Evolutionary conservation across 495 filamentous ascomycete species (phyloP), one percentile per base, ranked within the genome.

Genomic region (Aspergillus funiculosus): DNA sequence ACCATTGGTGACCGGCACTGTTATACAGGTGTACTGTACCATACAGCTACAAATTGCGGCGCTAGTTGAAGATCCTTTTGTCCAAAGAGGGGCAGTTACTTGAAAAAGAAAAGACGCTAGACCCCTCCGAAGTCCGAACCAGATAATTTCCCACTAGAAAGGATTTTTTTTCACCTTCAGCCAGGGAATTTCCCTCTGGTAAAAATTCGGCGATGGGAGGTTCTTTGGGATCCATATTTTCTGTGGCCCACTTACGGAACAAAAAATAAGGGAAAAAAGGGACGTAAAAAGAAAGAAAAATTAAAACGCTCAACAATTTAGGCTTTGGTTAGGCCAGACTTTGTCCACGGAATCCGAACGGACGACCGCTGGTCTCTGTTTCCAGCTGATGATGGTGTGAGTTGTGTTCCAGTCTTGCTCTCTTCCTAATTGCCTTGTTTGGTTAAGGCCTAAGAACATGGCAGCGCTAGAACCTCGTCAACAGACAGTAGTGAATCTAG

Each of bases 51-150:
- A 21, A 22, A 21, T 40, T 41, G 27, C 24, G 10, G 39, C 56
- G 42, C 54, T 62, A 63, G 52, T 57, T 52, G 62, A 47, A 59
- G 62, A 66, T 66, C 64, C 46, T 60, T 50, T 55, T 41, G 44
- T 57, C 50, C 50, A 61, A 51, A 39, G 59, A 59, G 43, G 42
- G 49, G 38, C 49, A 42, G 17, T 21, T 5, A 17, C 24, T 22
- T 17, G 22, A 14, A 36, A 21, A 15, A 17, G 27, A 46, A 37
- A 39, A 29, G 29, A 48, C 20, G 36, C 35, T 35, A 20, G 38
- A 38, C 44, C 46, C 49, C 46, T 40, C 42, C 35, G 47, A 50
- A 11, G 27, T n/a, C 26, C 25, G 22, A 27, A 39, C 44, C 51
- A 43, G 36, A 37, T 43, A 46, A 54, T 58, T n/a, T n/a, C n/a